Evolutionary conservation across 129 eudicot species (phyloP).

Genomic region (Helianthus annuus): DNA sequence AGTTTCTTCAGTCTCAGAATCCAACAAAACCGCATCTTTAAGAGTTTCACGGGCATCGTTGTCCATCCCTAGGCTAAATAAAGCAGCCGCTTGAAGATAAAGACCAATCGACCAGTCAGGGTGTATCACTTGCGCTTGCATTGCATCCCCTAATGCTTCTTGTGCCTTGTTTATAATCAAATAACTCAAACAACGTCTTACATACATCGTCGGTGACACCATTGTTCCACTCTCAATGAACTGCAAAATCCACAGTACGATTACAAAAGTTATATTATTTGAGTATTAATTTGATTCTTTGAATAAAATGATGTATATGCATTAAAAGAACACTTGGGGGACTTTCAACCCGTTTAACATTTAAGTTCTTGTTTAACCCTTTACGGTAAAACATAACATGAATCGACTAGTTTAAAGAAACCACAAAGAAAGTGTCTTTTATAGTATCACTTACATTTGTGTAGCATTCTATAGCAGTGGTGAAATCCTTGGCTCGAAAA

Average conservation of each 20-base stretch:
- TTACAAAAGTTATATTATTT: not conserved
- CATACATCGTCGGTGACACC: conserved; percentile 81
- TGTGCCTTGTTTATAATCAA: conserved; percentile 73
- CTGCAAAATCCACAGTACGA: conserved; percentile 32
- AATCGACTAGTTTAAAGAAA: not conserved
- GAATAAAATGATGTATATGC: not conserved
- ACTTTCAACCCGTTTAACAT: not conserved
- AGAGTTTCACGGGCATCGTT: conserved; percentile 79
- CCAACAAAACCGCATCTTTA: conserved; percentile 47
- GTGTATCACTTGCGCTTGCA: conserved; percentile 71
- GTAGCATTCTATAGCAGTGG: conserved; percentile 62
- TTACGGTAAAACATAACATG: not conserved
- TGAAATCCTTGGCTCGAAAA: conserved; percentile 75
- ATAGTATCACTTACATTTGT: conserved; percentile 44
- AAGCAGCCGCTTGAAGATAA: conserved; percentile 83
- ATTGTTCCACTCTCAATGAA: conserved; percentile 85
- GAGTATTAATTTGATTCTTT: not conserved
- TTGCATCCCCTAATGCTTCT: conserved; percentile 84
- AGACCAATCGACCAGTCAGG: conserved; percentile 80
- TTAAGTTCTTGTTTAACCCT: not conserved
- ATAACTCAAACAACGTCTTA: conserved; percentile 71
- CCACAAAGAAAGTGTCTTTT: not conserved
- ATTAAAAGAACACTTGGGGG: not conserved
- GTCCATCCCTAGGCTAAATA: conserved; percentile 76
- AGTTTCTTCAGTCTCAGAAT: conserved; percentile 18